Evolutionary conservation across 2,329 filamentous ascomycete species (phyloP), one percentile per base, ranked within the genome.

Genomic region (Talaromyces sp.): DNA sequence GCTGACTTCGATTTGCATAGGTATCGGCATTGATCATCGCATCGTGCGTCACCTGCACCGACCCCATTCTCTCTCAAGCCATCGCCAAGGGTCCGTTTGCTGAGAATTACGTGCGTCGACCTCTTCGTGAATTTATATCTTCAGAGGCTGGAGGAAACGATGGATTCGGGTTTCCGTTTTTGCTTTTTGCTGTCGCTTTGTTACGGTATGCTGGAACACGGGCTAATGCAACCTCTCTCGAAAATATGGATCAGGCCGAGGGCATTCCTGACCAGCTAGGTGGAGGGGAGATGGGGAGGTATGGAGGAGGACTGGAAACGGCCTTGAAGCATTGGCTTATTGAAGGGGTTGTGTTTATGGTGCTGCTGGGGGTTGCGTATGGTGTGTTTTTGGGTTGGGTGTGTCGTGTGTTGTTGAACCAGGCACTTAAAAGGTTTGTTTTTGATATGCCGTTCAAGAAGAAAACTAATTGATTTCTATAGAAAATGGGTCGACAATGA

Each of bases 1-100:
- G 55, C 27, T n/a, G 11, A 53, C 14, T 26, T 3, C 11, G 26
- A 8, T 8, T 29, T 29, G 19, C 21, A 26, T 35, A 76, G 73
- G 74, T 85, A 1, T 75, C 81, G 2, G 78, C 82, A 1, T 72
- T 87, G 46, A 83, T 84, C 21, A 84, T 87, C 61, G 84, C 79
- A 2, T 83, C 84, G 0, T 85, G 82, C 56, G 83, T 86, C 11
- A 85, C 84, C 3, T 85, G 80, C 59, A 87, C 84, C 0, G 85
- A 87, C 62, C 84, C 84, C 0, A 77, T 87, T n/a, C 74, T 87
- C 5, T 85, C 83, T 0, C 84, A 86, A 65, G 83, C 83, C 27
- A 79, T 87, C 17, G 85, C 84, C 19, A 87, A 87, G 67, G 84
- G 84, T 0, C 81, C 83, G 0, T 86, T 88, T 64, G 79, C 85